Percentiles rank a stretch among this genome's conserved stretches.
Conservation (phyloP, 1,139 yeast species). For the Arxiozyma slooffiae region DNA sequence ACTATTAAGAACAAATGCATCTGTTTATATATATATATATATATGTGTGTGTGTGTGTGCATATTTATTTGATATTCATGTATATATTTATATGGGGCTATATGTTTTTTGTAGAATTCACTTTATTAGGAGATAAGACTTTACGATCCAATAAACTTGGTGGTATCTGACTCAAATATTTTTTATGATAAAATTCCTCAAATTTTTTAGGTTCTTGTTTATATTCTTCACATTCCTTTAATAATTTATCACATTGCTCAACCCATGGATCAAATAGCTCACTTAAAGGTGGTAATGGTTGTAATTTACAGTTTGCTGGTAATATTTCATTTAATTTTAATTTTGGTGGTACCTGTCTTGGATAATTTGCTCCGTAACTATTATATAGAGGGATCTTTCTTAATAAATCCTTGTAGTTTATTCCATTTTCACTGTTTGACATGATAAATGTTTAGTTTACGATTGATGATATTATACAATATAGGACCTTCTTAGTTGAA, state of each 20-base stretch:
- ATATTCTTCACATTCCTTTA: conserved; percentile 12
- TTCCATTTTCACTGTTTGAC: neutral
- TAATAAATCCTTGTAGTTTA: conserved; percentile 16
- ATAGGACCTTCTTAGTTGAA: neutral
- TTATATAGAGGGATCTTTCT: conserved; percentile 20
- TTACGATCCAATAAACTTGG: conserved; percentile 22
- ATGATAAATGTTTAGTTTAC: neutral
- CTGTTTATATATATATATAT: neutral
- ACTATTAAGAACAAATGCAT: neutral
- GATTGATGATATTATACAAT: neutral
- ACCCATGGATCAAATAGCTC: conserved; percentile 27
- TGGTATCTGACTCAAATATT: conserved; percentile 23
- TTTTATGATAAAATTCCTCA: conserved; percentile 22
- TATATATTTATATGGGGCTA: conserved; percentile 1
- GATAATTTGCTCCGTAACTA: conserved; percentile 18
- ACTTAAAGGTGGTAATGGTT: conserved; percentile 13
- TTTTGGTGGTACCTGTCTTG: conserved; percentile 12
- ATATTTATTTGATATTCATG: neutral
- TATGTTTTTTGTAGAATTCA: conserved; percentile 5
- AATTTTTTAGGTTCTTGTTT: conserved; percentile 12
- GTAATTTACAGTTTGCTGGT: conserved; percentile 10
- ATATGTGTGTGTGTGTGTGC: neutral
- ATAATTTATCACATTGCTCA: conserved; percentile 17
- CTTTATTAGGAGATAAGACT: conserved; percentile 16
- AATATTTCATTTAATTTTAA: conserved; percentile 12